Evolutionary conservation across 768 basidiomycete species (phyloP), one percentile per base, ranked within the genome.

Genomic region (Suillus ampliporus): DNA sequence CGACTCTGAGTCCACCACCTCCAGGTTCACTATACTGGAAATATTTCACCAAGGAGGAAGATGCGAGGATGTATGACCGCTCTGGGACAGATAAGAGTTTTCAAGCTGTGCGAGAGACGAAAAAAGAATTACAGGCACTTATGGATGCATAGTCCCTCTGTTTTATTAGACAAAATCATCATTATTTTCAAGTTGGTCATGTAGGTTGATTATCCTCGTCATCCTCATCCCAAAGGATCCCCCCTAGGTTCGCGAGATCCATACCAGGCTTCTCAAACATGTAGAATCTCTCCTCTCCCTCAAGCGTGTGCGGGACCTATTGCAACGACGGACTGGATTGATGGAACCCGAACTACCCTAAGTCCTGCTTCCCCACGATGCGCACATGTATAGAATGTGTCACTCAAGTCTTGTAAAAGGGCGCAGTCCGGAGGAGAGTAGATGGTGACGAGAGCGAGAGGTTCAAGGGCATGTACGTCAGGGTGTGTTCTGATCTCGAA

Each of bases 391-490:
- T 31, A 63, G 9, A 63, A 46, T 11, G 58, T 53, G 15, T 58
- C 19, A 11, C 15, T 47, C 1, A n/a, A 66, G 0, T 26, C 19
- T 7, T 43, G 3, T 0, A 68, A 57, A 8, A 75, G 51, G 1
- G 56, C 26, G 0, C 26, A 13, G 44, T 75, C 63, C 0, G 74
- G 72, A 9, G 35, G 58, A 3, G 70, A 67, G 57, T 65, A 76
- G 0, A 71, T 11, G 0, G 71, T 67, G 2, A 74, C 56, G 13
- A 75, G 17, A 11, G 72, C 72, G 17, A 74, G 57, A n/a, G 53
- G n/a, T 41, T 44, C 21, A 13, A 44, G 31, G 3, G 6, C 31
- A 3, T 31, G 31, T 31, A 6, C 31, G 6, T 31, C 31, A 31
- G 31, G 31, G 31, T 31, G 31, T 31, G 31, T 31, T 31, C 31